phyloP scores from a whole-genome alignment of 2,329 filamentous ascomycete species.

The Stagonosporopsis chrysanthemi region DNA sequence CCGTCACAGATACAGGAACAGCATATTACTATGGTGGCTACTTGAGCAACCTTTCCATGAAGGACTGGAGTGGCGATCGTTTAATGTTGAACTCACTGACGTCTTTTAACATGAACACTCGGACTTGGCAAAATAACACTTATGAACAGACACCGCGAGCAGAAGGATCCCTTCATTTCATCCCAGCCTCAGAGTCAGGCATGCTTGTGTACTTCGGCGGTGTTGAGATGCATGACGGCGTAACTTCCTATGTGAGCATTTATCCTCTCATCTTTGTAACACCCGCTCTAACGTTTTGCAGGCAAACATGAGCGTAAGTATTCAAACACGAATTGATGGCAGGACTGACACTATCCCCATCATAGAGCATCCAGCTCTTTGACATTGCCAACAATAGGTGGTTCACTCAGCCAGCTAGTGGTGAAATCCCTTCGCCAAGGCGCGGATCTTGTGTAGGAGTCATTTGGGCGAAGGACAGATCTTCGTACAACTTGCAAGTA shows the following conservation, averaged over 20 bases:
- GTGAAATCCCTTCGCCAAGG: slow-evolving; percentile 60
- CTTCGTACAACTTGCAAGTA: slow-evolving; percentile 68
- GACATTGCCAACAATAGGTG: slow-evolving; percentile 65
- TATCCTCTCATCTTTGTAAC: background rate
- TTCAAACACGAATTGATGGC: background rate
- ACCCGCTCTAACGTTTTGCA: slow-evolving; percentile 14
- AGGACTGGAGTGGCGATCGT: slow-evolving; percentile 10
- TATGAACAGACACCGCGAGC: slow-evolving; percentile 60
- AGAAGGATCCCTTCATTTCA: slow-evolving; percentile 64
- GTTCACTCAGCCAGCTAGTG: slow-evolving; percentile 65
- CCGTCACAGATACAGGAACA: slow-evolving; percentile 23
- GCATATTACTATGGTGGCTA: slow-evolving; percentile 69
- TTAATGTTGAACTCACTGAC: slow-evolving; percentile 13
- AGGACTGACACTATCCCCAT: background rate
- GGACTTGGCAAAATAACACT: slow-evolving; percentile 59
- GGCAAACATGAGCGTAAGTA: slow-evolving; percentile 30
- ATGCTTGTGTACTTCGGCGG: slow-evolving; percentile 68
- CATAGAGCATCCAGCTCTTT: slow-evolving; percentile 58
- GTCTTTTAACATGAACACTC: slow-evolving; percentile 55
- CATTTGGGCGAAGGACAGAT: slow-evolving; percentile 64
- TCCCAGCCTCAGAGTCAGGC: slow-evolving; percentile 64
- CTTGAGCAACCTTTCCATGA: slow-evolving; percentile 60
- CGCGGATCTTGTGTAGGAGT: slow-evolving; percentile 66
- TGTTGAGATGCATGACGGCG: slow-evolving; percentile 39
- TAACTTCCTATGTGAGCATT: slow-evolving; percentile 14